Conservation (phyloP, 148 eudicot species). For the Chenopodium album region DNA sequence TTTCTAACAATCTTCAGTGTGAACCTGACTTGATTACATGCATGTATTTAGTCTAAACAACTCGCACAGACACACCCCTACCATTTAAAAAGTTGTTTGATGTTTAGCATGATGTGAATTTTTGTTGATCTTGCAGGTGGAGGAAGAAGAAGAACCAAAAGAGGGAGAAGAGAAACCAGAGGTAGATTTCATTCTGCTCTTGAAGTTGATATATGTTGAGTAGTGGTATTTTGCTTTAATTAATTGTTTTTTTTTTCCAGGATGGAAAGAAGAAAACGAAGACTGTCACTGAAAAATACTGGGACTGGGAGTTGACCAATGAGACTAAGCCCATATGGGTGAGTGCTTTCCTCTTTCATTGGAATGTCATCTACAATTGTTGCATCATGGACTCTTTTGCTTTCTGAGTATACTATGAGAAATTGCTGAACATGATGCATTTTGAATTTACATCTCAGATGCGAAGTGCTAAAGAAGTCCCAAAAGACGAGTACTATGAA, state of each 20-base stretch:
- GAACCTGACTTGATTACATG: background rate
- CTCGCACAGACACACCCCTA: background rate
- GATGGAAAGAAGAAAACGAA: constrained; percentile 64
- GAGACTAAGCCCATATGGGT: constrained; percentile 99
- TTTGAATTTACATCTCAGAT: constrained; percentile 47
- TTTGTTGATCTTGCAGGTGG: constrained; percentile 52
- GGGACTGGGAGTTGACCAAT: constrained; percentile 97
- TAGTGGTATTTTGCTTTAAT: background rate
- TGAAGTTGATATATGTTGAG: background rate
- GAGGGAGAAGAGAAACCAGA: constrained; percentile 83
- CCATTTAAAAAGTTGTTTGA: background rate
- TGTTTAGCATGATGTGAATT: background rate
- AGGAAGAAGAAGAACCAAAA: constrained; percentile 89
- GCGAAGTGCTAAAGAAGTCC: constrained; percentile 85
- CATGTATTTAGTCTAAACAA: background rate
- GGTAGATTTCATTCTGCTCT: constrained; percentile 35
- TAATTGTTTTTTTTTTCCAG: constrained; percentile 31
- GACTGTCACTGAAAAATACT: constrained; percentile 90
- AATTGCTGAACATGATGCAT: background rate
- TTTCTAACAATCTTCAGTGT: background rate
- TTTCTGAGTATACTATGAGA: constrained; percentile 7
- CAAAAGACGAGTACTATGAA: constrained; percentile 81
- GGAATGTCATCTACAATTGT: background rate
- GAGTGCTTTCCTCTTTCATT: constrained; percentile 23
- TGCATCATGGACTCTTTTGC: background rate